Percentiles rank a stretch among this genome's conserved stretches.
These are phyloP conservation scores for Yamadazyma laniorum DNA, from an alignment of 805 yeast species.

Conservation along the genomic window DNA sequence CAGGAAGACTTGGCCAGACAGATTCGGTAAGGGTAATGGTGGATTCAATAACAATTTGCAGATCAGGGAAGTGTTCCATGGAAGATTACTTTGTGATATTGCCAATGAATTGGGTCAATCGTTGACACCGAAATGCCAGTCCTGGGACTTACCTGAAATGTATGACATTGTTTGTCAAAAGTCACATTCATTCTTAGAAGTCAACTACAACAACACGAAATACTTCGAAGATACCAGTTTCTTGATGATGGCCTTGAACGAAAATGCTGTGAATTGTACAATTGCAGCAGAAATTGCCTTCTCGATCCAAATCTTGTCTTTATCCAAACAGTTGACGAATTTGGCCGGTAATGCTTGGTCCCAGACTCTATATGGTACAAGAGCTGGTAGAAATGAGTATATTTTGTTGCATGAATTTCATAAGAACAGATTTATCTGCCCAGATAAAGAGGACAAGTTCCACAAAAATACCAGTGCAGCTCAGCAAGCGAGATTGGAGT, in stretches of 20 bases:
- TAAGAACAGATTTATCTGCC: conserved; percentile 75
- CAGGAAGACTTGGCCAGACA: conserved; percentile 75
- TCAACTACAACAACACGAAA: conserved; percentile 66
- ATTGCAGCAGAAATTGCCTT: conserved; percentile 78
- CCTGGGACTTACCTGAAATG: conserved; percentile 95
- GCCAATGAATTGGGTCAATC: conserved; percentile 95
- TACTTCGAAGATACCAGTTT: conserved; percentile 66
- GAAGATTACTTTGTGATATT: conserved; percentile 87
- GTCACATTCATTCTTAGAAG: conserved; percentile 61
- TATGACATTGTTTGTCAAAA: conserved; percentile 71
- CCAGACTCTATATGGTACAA: conserved; percentile 87
- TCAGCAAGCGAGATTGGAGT: conserved; percentile 32
- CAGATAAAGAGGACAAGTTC: conserved; percentile 66
- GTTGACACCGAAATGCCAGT: conserved; percentile 84
- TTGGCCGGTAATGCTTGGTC: conserved; percentile 98
- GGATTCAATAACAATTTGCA: conserved; percentile 48
- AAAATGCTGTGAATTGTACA: conserved; percentile 62
- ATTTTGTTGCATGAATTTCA: conserved; percentile 90
- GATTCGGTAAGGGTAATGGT: conserved; percentile 54
- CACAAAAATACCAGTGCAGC: conserved; percentile 37
- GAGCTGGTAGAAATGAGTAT: conserved; percentile 94
- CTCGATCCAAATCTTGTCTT: conserved; percentile 77
- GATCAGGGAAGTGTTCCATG: conserved; percentile 72
- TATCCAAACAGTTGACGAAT: conserved; percentile 87
- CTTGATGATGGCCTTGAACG: conserved; percentile 67